Conservation (phyloP, 768 basidiomycete species). For the Russula griseocarnosa region DNA sequence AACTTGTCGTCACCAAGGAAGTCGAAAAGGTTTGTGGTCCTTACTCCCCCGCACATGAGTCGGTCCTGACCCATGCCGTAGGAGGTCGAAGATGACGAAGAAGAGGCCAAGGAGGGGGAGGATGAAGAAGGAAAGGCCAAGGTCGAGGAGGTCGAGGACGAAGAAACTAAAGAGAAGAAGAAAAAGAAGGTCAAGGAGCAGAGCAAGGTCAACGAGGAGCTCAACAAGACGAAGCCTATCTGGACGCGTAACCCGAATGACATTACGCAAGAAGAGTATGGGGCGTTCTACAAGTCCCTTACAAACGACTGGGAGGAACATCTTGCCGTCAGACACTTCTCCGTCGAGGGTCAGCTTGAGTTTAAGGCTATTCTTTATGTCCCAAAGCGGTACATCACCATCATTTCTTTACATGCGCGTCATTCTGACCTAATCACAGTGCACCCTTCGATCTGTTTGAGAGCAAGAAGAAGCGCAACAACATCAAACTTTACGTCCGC, state of each 20-base stretch:
- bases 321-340: constrained; percentile 99
- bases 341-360: constrained; percentile 99
- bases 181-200: constrained; percentile 92
- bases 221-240: constrained; percentile 99
- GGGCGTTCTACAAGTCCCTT: constrained; percentile 97
- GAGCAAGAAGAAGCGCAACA: constrained; percentile 99
- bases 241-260: constrained; percentile 99
- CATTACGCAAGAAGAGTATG: constrained; percentile 91
- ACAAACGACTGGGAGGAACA: constrained; percentile 99
- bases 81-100: constrained; percentile 71
- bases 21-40: constrained; percentile 81
- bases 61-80: constrained; percentile 35
- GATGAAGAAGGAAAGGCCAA: constrained; percentile 77
- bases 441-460: constrained; percentile 99
- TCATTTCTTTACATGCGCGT: constrained; percentile 16
- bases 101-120: constrained; percentile 63
- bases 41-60: neutral
- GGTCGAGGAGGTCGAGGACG: constrained; percentile 67
- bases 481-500: constrained; percentile 99
- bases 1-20: constrained; percentile 97
- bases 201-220: constrained; percentile 88
- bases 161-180: constrained; percentile 73
- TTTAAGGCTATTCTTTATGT: constrained; percentile 99
- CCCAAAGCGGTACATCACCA: constrained; percentile 74
- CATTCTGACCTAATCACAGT: constrained; percentile 39